Percentiles rank a stretch among this genome's conserved stretches.
Conservation (phyloP, 1,284 basidiomycete genomes). For the Cryptococcus hybrid region DNA sequence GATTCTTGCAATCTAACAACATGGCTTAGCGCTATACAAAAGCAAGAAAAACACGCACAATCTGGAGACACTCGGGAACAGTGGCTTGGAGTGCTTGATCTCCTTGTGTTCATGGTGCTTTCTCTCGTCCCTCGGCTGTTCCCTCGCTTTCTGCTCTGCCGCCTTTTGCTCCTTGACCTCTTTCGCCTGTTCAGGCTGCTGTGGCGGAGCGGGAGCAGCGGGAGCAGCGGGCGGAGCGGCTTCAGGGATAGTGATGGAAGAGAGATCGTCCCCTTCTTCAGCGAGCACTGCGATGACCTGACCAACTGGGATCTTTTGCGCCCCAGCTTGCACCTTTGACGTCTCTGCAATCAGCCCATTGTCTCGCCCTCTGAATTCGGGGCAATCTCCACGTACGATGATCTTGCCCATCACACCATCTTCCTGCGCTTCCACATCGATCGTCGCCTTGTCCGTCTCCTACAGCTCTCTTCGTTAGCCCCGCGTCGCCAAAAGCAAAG, state of each 20-base stretch:
- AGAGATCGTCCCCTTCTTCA: slow-evolving; percentile 3
- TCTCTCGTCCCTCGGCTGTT: slow-evolving; percentile 9
- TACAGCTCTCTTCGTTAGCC: background rate
- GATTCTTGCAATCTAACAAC: slow-evolving; percentile 42
- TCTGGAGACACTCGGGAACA: slow-evolving; percentile 46
- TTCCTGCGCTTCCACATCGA: slow-evolving; percentile 98
- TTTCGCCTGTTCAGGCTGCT: slow-evolving; percentile 3
- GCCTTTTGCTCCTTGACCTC: slow-evolving; percentile 7
- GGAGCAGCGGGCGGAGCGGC: slow-evolving; percentile 2
- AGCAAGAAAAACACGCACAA: slow-evolving; percentile 30
- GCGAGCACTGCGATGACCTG: slow-evolving; percentile 73
- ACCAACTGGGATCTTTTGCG: slow-evolving; percentile 84
- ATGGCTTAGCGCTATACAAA: background rate
- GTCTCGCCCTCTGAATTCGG: too few relatives aligned
- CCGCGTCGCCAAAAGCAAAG: background rate
- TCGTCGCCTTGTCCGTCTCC: slow-evolving; percentile 99
- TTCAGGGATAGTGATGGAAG: too few relatives aligned
- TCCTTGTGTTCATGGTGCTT: slow-evolving; percentile 31
- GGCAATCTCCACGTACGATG: slow-evolving; percentile 49
- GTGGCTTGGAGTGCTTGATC: slow-evolving; percentile 36
- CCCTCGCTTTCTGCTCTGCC: slow-evolving; percentile 11
- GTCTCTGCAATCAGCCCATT: background rate
- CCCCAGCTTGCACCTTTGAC: slow-evolving; percentile 69
- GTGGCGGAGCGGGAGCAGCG: background rate
- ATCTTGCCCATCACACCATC: slow-evolving; percentile 94